Evolutionary conservation across 345 rosid species (phyloP).

Genomic region (Carallia pectinifolia): DNA sequence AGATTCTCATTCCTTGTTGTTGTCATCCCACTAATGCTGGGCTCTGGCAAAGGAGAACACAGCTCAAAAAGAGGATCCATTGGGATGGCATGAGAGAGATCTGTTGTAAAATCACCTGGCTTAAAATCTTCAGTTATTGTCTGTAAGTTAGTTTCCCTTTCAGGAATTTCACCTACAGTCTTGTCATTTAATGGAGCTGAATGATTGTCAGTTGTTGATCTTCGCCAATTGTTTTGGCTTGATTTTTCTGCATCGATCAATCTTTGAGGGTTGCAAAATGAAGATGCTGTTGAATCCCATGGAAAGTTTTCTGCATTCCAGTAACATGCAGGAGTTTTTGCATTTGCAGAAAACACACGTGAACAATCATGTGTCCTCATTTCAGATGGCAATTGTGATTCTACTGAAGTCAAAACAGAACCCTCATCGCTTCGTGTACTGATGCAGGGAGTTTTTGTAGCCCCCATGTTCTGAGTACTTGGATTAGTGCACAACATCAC

Average conservation of each 20-base stretch:
- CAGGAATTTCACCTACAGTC: conserved; percentile 22
- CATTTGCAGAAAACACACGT: neutral
- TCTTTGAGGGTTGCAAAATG: conserved; percentile 17
- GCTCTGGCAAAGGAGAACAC: conserved; percentile 45
- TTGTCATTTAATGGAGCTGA: conserved; percentile 13
- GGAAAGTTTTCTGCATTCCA: neutral
- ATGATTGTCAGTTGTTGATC: conserved; percentile 11
- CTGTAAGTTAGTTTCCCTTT: conserved; percentile 22
- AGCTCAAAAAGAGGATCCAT: conserved; percentile 51
- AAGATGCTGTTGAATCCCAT: conserved; percentile 14
- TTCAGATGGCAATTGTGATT: conserved; percentile 27
- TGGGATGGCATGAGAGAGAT: conserved; percentile 43
- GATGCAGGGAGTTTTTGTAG: conserved; percentile 30
- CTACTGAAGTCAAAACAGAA: conserved; percentile 43
- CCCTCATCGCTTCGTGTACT: conserved; percentile 39
- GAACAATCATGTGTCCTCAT: conserved; percentile 4
- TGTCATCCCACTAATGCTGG: conserved; percentile 20
- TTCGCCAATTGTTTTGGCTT: conserved; percentile 6
- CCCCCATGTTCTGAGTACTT: conserved; percentile 10
- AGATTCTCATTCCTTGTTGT: conserved; percentile 16
- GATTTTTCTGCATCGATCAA: conserved; percentile 17
- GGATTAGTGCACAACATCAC: conserved; percentile 4
- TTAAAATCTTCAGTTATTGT: conserved; percentile 37
- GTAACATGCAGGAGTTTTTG: conserved; percentile 4
- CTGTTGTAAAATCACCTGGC: conserved; percentile 36